These are phyloP conservation scores for Rubus idaeus DNA, from an alignment of 306 rosid genomes.

Conservation along the genomic window DNA sequence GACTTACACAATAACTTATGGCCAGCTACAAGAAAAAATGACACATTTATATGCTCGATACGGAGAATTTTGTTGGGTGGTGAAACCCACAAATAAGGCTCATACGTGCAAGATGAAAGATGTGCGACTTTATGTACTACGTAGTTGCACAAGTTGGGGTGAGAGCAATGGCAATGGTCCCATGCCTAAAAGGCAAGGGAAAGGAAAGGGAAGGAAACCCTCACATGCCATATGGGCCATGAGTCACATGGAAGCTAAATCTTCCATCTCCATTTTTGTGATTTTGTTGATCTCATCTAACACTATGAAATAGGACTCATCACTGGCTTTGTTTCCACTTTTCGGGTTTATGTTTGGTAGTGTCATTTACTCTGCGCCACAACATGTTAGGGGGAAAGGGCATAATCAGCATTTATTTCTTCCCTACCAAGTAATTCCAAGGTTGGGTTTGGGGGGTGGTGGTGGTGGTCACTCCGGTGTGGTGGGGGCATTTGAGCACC, in stretches of 20 bases:
- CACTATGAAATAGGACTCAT: neutral
- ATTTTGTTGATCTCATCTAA: neutral
- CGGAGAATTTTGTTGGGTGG: neutral
- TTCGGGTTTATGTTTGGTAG: neutral
- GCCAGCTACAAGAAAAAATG: no score
- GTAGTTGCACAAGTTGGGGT: constrained; percentile 8
- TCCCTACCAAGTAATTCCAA: neutral
- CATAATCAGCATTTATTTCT: constrained; percentile 1
- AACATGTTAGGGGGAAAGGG: neutral
- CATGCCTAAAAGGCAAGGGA: neutral
- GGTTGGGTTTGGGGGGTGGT: neutral
- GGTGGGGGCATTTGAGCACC: constrained; percentile 13
- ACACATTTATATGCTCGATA: neutral
- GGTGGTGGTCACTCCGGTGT: no score
- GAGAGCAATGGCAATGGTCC: constrained; percentile 19
- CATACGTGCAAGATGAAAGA: neutral
- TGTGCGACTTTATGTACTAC: neutral
- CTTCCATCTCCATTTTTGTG: neutral
- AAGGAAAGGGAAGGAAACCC: neutral
- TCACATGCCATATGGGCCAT: constrained; percentile 31
- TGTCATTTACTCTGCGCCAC: constrained; percentile 10
- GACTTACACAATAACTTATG: neutral
- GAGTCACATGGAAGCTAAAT: constrained; percentile 30
- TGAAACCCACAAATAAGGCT: neutral
- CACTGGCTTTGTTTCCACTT: neutral